A percentile compares a stretch with the other conserved stretches of the same genome.
Evolutionary conservation across 2,329 filamentous ascomycete species (phyloP).

Genomic region (Botryotinia globosa): DNA sequence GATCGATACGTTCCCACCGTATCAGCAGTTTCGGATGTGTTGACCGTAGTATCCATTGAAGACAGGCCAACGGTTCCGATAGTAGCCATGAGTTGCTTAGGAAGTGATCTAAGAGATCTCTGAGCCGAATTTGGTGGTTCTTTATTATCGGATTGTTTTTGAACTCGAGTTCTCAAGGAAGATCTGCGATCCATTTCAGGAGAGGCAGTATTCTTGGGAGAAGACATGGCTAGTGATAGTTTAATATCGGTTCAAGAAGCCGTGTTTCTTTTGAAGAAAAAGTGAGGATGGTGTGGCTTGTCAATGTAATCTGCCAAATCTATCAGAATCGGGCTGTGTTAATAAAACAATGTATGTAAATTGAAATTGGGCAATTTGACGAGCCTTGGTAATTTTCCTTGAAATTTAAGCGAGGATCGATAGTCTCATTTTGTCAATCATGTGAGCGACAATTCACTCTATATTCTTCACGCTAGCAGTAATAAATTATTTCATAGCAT

Average conservation of each 20-base stretch:
- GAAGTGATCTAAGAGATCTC: background rate
- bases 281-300: background rate
- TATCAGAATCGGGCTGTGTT: background rate
- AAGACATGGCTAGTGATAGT: background rate
- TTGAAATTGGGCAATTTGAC: background rate
- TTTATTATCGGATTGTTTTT: background rate
- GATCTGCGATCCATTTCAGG: background rate
- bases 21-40: fast-evolving
- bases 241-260: background rate
- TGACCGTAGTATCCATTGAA: too few relatives aligned
- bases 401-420: background rate
- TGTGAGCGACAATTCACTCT: background rate
- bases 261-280: background rate
- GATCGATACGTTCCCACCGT: background rate
- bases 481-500: fast-evolving
- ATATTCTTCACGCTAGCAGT: background rate
- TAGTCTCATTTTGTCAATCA: background rate
- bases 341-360: background rate
- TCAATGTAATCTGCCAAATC: background rate
- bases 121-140: background rate
- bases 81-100: too few relatives aligned
- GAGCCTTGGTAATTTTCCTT: background rate
- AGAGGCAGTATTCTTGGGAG: background rate
- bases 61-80: too few relatives aligned
- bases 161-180: background rate